Percentiles rank a stretch among this genome's conserved stretches.
Evolutionary conservation across 164 flowering plant species (phyloP).

Genomic region (Vitis rupestris): DNA sequence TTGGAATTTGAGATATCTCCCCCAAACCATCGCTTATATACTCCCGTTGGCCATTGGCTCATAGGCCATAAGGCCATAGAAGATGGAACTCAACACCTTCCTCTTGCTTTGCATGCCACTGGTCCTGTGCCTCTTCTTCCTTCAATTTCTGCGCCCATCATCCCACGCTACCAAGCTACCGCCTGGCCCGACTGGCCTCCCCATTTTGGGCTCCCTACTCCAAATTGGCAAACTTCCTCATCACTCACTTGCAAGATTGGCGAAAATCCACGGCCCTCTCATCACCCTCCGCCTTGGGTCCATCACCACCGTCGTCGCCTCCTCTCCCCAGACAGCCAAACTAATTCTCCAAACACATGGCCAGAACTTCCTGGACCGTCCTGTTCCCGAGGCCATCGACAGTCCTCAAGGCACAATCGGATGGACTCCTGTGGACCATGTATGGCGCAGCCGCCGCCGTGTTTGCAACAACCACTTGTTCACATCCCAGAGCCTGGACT

Average conservation of each 20-base stretch:
- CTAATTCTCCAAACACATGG: constrained; percentile 26
- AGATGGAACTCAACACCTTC: background rate
- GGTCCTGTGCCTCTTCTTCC: too few relatives aligned
- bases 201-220: constrained; percentile 26
- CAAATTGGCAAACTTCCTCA: constrained; percentile 24
- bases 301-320: constrained; percentile 22
- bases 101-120: background rate
- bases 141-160: background rate
- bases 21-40: too few relatives aligned
- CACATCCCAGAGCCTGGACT: constrained; percentile 22
- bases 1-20: too few relatives aligned
- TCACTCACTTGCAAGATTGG: constrained; percentile 9
- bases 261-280: constrained; percentile 25
- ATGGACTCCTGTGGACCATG: constrained; percentile 20
- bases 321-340: constrained; percentile 24
- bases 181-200: constrained; percentile 30
- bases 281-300: constrained; percentile 28
- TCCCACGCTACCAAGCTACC: constrained; percentile 9
- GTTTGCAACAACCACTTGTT: constrained; percentile 20
- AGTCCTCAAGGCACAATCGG: constrained; percentile 16
- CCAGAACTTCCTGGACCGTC: constrained; percentile 21
- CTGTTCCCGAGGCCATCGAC: constrained; percentile 19
- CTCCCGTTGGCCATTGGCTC: too few relatives aligned
- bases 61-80: too few relatives aligned
- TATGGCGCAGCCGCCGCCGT: constrained; percentile 27